A percentile compares a stretch with the other conserved stretches of the same genome.
Evolutionary conservation across 129 eudicot species (phyloP).

Genomic region (Centaurea solstitialis): DNA sequence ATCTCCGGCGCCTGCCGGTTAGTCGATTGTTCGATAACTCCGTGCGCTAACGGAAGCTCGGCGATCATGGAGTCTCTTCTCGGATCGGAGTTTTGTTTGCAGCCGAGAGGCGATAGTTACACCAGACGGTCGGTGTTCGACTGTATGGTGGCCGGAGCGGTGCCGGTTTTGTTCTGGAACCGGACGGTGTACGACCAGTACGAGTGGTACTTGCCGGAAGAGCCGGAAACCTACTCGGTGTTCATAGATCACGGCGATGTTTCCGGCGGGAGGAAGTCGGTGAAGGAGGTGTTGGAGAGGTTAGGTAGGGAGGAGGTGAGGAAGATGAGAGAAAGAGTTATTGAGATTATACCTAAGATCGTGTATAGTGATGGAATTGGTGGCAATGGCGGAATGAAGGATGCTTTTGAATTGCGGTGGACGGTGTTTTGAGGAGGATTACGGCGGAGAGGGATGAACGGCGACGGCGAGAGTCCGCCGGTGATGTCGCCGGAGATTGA

Average conservation of each 20-base stretch:
- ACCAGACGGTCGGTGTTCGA: conserved; percentile 84
- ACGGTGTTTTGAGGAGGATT: conserved; percentile 60
- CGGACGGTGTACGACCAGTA: conserved; percentile 72
- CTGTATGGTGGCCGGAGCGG: conserved; percentile 89
- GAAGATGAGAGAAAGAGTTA: conserved; percentile 75
- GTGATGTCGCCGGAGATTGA: conserved; percentile 1
- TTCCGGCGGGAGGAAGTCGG: conserved; percentile 43
- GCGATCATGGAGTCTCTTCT: conserved; percentile 50
- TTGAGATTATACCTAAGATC: conserved; percentile 60
- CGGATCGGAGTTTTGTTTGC: conserved; percentile 79
- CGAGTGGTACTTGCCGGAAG: conserved; percentile 83
- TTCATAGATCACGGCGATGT: conserved; percentile 70
- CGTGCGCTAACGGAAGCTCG: conserved; percentile 65
- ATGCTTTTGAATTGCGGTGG: conserved; percentile 82
- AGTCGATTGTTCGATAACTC: conserved; percentile 70
- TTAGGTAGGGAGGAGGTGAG: conserved; percentile 48
- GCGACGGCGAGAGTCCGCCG: neutral
- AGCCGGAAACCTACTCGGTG: conserved; percentile 78
- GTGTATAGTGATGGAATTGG: conserved; percentile 50
- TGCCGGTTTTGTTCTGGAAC: conserved; percentile 90
- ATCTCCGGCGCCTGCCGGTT: conserved; percentile 41
- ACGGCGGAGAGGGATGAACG: conserved; percentile 37
- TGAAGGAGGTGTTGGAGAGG: conserved; percentile 53
- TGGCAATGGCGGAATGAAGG: conserved; percentile 37
- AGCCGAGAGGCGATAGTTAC: conserved; percentile 88